A percentile compares a stretch with the other conserved stretches of the same genome.
These are phyloP conservation scores for Nakaseomyces glabratus DNA, from an alignment of 1,139 yeast genomes.

Conservation along the genomic window DNA sequence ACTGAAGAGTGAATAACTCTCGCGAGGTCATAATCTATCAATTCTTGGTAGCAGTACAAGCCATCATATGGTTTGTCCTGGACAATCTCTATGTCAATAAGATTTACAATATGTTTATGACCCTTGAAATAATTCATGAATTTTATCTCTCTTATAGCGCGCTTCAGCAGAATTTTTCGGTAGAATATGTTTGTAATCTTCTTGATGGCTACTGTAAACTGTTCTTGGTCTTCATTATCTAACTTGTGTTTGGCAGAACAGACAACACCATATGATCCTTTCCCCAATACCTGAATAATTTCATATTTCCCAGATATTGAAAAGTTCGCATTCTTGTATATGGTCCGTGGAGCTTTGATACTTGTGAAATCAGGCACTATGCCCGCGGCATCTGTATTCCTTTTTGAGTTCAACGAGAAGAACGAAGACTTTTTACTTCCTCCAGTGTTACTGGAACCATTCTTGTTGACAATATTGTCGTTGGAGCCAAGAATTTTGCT, in stretches of 20 bases:
- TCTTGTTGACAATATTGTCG: slow-evolving; percentile 3
- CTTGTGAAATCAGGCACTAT: not conserved
- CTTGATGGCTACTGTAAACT: slow-evolving; percentile 53
- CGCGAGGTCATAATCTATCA: slow-evolving; percentile 72
- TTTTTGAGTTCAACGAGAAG: not conserved
- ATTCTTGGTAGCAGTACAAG: slow-evolving; percentile 73
- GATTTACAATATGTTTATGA: slow-evolving; percentile 65
- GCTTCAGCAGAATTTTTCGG: slow-evolving; percentile 52
- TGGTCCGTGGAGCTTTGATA: slow-evolving; percentile 16
- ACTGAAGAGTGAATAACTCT: slow-evolving; percentile 67
- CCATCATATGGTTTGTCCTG: slow-evolving; percentile 66
- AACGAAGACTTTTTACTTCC: not conserved
- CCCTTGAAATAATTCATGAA: slow-evolving; percentile 74
- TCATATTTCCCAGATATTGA: slow-evolving; percentile 58
- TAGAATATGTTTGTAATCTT: slow-evolving; percentile 61
- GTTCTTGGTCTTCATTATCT: slow-evolving; percentile 9
- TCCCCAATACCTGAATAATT: slow-evolving; percentile 59
- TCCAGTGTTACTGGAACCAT: not conserved
- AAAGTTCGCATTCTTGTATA: slow-evolving; percentile 44
- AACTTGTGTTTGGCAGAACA: slow-evolving; percentile 63
- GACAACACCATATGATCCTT: slow-evolving; percentile 87
- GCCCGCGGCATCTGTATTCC: not conserved
- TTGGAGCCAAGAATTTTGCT: slow-evolving; percentile 2
- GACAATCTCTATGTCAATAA: slow-evolving; percentile 67
- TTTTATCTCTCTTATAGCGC: slow-evolving; percentile 73